phyloP scores from a whole-genome alignment of 225 moss, liverwort and hornwort genomes.

The Neckera pumila region DNA sequence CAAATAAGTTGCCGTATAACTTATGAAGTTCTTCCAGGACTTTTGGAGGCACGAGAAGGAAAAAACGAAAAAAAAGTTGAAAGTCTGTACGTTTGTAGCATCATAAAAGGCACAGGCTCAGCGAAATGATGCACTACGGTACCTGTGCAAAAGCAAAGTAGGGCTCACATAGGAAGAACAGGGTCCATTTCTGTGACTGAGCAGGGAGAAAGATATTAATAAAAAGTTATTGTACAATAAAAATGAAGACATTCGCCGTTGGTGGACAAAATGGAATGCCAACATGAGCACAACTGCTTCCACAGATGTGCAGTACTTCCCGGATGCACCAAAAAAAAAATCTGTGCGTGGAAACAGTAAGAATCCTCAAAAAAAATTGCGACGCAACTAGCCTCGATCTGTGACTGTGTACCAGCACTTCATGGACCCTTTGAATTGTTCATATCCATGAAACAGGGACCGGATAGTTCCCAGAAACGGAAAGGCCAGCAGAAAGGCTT shows the following conservation, averaged over 20 bases:
- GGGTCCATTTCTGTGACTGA: neutral
- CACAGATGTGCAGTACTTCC: neutral
- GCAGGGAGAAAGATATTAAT: neutral
- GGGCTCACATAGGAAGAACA: neutral
- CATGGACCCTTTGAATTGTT: neutral
- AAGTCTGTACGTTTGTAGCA: neutral
- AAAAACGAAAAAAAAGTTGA: neutral
- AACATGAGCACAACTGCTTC: neutral
- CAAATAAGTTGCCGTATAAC: neutral
- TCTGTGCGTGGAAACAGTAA: neutral
- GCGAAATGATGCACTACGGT: neutral
- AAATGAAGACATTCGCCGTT: neutral
- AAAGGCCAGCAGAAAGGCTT: constrained; percentile 75
- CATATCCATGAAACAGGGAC: constrained; percentile 31
- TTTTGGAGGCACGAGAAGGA: neutral
- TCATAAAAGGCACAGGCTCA: neutral
- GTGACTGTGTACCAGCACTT: neutral
- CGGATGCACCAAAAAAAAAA: neutral
- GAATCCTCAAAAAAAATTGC: neutral
- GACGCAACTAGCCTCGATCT: neutral
- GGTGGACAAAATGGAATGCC: neutral
- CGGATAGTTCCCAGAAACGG: constrained; percentile 15
- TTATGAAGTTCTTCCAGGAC: neutral
- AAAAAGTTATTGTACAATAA: neutral
- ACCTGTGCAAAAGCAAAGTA: neutral